These are phyloP conservation scores for Botryococcus braunii DNA, from an alignment of 163 green algal genomes.

Conservation along the genomic window DNA sequence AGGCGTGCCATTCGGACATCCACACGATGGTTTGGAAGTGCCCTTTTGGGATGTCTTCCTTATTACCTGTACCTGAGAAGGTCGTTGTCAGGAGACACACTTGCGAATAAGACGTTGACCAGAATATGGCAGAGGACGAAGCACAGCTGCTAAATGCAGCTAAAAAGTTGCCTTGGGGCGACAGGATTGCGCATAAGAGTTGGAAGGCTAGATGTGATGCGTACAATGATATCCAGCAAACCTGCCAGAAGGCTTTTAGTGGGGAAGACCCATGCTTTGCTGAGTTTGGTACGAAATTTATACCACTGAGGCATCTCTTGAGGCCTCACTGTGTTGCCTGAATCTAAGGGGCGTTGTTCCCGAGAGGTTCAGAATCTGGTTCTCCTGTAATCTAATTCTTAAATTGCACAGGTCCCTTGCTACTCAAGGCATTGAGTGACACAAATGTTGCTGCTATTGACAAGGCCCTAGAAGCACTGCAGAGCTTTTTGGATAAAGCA, in stretches of 20 bases:
- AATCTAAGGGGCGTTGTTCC: not conserved
- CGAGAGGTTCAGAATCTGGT: not conserved
- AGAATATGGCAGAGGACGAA: conserved; percentile 64
- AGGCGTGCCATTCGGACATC: too few species aligned
- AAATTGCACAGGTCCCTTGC: conserved; percentile 52
- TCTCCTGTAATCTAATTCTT: not conserved
- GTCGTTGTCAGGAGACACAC: too few species aligned
- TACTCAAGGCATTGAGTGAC: conserved; percentile 76
- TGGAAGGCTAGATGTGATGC: conserved; percentile 84
- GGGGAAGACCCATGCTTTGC: conserved; percentile 50
- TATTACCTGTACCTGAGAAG: too few species aligned
- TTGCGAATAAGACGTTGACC: too few species aligned
- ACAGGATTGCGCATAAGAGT: conserved; percentile 71
- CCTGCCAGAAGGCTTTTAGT: conserved; percentile 47
- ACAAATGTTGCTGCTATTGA: conserved; percentile 84
- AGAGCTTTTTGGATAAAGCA: conserved; percentile 54
- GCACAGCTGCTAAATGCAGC: conserved; percentile 61
- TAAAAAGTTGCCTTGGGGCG: conserved; percentile 57
- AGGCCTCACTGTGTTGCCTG: not conserved
- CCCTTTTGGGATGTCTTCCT: too few species aligned
- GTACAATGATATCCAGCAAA: conserved; percentile 61
- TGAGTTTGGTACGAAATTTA: conserved; percentile 50
- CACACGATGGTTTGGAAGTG: too few species aligned
- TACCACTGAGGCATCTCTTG: too few species aligned
- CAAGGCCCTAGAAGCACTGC: conserved; percentile 77